Evolutionary conservation across 345 rosid species (phyloP), one percentile per base, ranked within the genome.

Genomic region (Tarenaya hassleriana): DNA sequence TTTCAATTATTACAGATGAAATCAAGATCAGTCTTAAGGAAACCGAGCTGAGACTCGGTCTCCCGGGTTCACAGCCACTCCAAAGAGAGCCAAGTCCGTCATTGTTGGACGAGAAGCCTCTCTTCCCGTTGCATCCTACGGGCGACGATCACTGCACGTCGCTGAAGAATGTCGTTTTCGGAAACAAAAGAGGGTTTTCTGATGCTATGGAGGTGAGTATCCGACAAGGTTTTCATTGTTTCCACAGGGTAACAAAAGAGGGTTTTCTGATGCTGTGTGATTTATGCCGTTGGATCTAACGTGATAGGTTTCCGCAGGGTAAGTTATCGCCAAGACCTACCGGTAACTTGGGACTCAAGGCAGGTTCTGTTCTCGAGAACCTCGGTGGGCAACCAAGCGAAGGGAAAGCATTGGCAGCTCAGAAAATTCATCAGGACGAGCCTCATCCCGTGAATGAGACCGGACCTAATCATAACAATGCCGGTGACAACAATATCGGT

Each of bases 41-140:
- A 53, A 80, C 81, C 3, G 91, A 83, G 50, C 65, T 83, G 32
- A 72, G 82, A 60, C 87, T 83, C 15, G 87, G 91, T 21, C 87
- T 80, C 64, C 91, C 87, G 13, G 87, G 91, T 49, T 77, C 81
- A n/a, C 91, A 56, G 45, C 75, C 82, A 10, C 87, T 77, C 4
- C 70, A 68, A 60, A 75, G 82, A 51, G 74, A 63, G 34, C 42
- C 46, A 7, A 73, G 75, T 18, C 55, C 70, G 58, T 56, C 68
- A 17, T 55, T 63, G 40, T 67, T 70, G 12, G 80, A 70, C 41
- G 87, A 80, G 78, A 83, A 83, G 45, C 73, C 70, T 2, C 72
- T 83, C 41, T 80, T 83, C 53, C 82, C 91, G 14, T 60, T 83
- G 53, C 78, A 68, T 61, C 82, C 82, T 34, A 58, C 63, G 32